Evolutionary conservation across 116 monocot genomes (phyloP).

Genomic region (Phalaenopsis hybrid): DNA sequence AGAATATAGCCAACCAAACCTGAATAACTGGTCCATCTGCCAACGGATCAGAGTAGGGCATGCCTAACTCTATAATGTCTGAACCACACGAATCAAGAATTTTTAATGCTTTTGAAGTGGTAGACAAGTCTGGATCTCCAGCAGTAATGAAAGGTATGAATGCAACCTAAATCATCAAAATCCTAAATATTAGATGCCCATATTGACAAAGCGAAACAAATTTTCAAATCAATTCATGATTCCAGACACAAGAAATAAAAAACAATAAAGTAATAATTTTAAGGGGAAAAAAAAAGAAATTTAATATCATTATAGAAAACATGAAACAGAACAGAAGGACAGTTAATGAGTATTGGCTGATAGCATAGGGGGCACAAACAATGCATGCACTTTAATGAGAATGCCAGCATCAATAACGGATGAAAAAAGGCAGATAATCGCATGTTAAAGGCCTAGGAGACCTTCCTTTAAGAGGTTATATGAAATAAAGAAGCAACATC

Average conservation of each 20-base stretch:
- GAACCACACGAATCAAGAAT: slow-evolving; percentile 87
- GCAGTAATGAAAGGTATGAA: slow-evolving; percentile 92
- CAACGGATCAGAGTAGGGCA: slow-evolving; percentile 91
- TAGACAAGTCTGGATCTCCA: slow-evolving; percentile 84
- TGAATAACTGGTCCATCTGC: slow-evolving; percentile 99
- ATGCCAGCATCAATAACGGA: not conserved
- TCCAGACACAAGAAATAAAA: not conserved
- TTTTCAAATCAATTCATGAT: not conserved
- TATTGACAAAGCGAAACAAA: not conserved
- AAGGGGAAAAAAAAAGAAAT: not conserved
- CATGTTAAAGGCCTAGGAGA: not conserved
- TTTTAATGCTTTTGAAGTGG: slow-evolving; percentile 74
- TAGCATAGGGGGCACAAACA: not conserved
- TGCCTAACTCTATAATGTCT: slow-evolving; percentile 86
- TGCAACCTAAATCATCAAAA: slow-evolving; percentile 52
- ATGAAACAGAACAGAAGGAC: not conserved
- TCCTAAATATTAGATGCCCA: not conserved
- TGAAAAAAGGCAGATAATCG: not conserved
- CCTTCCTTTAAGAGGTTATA: not conserved
- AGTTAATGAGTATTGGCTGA: not conserved
- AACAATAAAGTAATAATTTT: not conserved
- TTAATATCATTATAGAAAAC: not conserved
- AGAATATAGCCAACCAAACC: slow-evolving; percentile 25
- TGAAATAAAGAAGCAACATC: not conserved
- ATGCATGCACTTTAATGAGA: not conserved